These are phyloP conservation scores for Sporothrix dimorphospora DNA, from an alignment of 2,329 filamentous ascomycete species.

Conservation along the genomic window DNA sequence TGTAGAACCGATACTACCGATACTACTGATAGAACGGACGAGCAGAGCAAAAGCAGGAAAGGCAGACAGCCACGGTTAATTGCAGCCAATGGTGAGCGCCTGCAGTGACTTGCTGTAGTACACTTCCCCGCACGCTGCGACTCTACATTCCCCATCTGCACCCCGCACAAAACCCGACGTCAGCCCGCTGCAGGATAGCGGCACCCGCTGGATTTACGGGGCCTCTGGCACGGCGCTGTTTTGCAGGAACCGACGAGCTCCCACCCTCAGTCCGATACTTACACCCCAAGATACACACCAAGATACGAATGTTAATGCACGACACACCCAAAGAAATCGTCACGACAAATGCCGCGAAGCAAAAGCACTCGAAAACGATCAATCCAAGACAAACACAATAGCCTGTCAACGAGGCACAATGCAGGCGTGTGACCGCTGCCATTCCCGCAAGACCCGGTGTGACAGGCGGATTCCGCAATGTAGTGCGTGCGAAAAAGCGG, in stretches of 20 bases:
- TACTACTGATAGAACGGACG: not conserved
- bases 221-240: not conserved
- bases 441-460: constrained; percentile 33
- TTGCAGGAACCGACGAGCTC: not conserved
- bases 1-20: not conserved
- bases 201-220: not conserved
- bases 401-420: constrained; percentile 42
- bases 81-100: not conserved
- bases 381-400: not conserved
- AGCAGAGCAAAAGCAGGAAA: not conserved
- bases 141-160: not conserved
- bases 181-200: not conserved
- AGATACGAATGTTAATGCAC: too few relatives aligned
- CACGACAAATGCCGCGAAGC: too few relatives aligned
- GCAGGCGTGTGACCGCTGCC: constrained; percentile 33
- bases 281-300: not conserved
- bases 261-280: not conserved
- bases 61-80: not conserved
- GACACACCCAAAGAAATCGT: too few relatives aligned
- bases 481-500: constrained; percentile 30
- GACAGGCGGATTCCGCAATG: constrained; percentile 32
- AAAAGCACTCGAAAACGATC: too few relatives aligned
- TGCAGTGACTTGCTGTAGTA: not conserved
- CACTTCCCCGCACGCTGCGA: not conserved
- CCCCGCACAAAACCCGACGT: not conserved